These are phyloP conservation scores for Protea cynaroides DNA, from an alignment of 164 flowering plant species.

Conservation along the genomic window DNA sequence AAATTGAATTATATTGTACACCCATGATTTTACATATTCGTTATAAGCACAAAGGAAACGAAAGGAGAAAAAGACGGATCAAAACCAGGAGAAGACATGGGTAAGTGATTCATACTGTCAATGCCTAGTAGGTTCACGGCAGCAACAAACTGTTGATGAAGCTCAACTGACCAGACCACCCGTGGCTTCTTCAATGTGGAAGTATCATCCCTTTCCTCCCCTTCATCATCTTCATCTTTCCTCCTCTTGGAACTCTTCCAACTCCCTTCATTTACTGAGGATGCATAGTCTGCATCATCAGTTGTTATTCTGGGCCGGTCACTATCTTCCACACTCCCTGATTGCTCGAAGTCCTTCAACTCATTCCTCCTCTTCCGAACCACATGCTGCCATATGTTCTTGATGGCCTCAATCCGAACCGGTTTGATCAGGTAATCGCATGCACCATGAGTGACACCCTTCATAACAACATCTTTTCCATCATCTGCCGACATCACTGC, in stretches of 20 bases:
- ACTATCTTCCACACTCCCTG: conserved; percentile 65
- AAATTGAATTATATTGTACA: too few species aligned
- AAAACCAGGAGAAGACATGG: background rate
- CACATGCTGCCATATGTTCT: conserved; percentile 96
- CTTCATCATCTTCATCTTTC: conserved; percentile 80
- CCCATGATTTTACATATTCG: too few species aligned
- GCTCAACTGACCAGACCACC: conserved; percentile 95
- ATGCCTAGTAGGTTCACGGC: conserved; percentile 88
- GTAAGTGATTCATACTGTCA: conserved; percentile 57
- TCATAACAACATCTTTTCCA: conserved; percentile 73
- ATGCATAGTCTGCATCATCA: conserved; percentile 68
- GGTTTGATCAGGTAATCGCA: conserved; percentile 93
- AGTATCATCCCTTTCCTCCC: conserved; percentile 55
- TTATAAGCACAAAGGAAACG: background rate
- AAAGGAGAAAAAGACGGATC: background rate
- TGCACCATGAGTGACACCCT: conserved; percentile 93
- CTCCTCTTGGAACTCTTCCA: conserved; percentile 65
- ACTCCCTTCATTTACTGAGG: conserved; percentile 72
- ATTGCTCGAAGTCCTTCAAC: conserved; percentile 64
- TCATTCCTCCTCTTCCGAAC: conserved; percentile 75
- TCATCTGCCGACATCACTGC: conserved; percentile 98
- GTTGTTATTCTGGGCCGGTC: conserved; percentile 40
- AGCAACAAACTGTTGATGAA: conserved; percentile 83
- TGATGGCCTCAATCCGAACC: conserved; percentile 76
- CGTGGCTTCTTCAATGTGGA: conserved; percentile 80